Percentiles rank a stretch among this genome's conserved stretches.
These are phyloP conservation scores for Didymella lethalis DNA, from an alignment of 2,329 filamentous ascomycete species.

Conservation along the genomic window DNA sequence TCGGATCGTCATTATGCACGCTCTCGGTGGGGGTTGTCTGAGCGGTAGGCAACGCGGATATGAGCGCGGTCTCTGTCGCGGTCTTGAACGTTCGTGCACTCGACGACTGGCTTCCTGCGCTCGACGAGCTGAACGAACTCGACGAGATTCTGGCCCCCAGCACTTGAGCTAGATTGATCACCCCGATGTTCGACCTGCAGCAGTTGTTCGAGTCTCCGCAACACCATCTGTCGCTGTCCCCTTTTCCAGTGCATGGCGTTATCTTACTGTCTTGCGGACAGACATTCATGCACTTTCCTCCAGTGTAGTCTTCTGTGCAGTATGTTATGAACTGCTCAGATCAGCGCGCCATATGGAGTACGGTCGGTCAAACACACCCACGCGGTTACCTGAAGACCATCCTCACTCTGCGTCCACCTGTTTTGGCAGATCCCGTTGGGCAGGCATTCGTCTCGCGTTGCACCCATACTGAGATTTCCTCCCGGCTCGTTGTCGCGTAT, in stretches of 20 bases:
- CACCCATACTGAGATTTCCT: not conserved
- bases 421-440: slow-evolving; percentile 8
- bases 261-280: slow-evolving; percentile 2
- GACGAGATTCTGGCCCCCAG: not conserved
- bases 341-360: not conserved
- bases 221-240: not conserved
- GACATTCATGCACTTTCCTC: slow-evolving; percentile 3
- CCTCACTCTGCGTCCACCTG: not conserved
- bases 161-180: not conserved
- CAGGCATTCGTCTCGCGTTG: slow-evolving; percentile 3
- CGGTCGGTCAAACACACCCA: not conserved
- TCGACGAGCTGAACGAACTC: not conserved
- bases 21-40: not conserved
- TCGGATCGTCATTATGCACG: not conserved
- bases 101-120: not conserved
- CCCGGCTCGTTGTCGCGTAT: not conserved
- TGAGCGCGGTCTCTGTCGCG: not conserved
- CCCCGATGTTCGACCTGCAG: not conserved
- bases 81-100: not conserved
- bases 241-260: not conserved
- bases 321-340: not conserved
- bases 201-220: not conserved
- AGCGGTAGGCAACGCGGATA: not conserved
- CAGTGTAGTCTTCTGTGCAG: not conserved
- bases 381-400: not conserved